Evolutionary conservation across 106 monocot genomes (phyloP).

Genomic region (Allium sativum): DNA sequence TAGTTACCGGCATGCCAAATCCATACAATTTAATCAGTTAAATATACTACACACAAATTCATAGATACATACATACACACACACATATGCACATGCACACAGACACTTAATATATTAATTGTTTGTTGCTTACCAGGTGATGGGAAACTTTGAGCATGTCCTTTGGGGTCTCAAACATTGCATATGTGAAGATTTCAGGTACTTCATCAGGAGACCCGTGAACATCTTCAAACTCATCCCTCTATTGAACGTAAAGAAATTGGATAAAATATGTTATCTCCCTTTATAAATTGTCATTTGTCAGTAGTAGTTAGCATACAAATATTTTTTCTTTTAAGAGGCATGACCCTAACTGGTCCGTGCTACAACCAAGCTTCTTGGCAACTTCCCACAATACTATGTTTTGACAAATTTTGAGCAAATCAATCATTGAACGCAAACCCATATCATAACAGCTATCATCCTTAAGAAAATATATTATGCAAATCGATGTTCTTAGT

Average conservation of each 20-base stretch:
- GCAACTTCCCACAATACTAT: conserved; percentile 99
- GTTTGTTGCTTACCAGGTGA: conserved; percentile 65
- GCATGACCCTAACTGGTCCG: conserved; percentile 73
- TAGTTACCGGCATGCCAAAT: too few relatives aligned
- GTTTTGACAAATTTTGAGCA: too few relatives aligned
- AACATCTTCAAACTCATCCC: conserved; percentile 51
- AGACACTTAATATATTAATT: background rate
- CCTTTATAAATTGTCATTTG: background rate
- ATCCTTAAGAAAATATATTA: too few relatives aligned
- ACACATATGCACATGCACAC: too few relatives aligned
- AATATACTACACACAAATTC: background rate
- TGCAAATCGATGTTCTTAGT: too few relatives aligned
- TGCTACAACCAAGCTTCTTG: conserved; percentile 68
- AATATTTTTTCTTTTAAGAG: conserved; percentile 29
- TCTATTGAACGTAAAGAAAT: conserved; percentile 19
- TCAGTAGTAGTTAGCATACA: background rate
- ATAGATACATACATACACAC: background rate
- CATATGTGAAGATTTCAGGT: conserved; percentile 82
- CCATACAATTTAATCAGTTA: too few relatives aligned
- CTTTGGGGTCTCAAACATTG: conserved; percentile 72
- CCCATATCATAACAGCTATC: too few relatives aligned
- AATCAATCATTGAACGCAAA: too few relatives aligned
- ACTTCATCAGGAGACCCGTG: conserved; percentile 86
- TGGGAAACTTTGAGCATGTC: conserved; percentile 95
- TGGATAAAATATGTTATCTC: conserved; percentile 3